phyloP scores from a whole-genome alignment of 2,329 filamentous ascomycete species.

The Stagonosporopsis cucurbitacearum region DNA sequence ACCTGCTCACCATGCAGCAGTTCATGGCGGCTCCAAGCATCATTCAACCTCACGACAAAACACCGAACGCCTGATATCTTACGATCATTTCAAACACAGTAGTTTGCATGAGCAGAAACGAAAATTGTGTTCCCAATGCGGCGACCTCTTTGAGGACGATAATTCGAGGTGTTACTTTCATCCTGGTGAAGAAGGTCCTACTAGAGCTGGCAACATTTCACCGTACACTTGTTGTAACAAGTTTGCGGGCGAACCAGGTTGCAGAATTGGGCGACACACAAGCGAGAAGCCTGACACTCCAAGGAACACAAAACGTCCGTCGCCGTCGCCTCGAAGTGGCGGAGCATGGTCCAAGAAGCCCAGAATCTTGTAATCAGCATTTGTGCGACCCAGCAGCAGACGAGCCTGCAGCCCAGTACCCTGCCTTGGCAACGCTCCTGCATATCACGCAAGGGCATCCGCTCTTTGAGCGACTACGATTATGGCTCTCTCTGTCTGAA shows the following conservation, averaged over 20 bases:
- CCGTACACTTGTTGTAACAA: conserved; percentile 22
- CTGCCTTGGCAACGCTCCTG: conserved; percentile 7
- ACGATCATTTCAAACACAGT: neutral
- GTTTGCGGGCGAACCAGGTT: conserved; percentile 19
- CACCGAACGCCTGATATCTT: neutral
- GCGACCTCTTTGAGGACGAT: conserved; percentile 10
- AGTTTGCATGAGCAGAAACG: neutral
- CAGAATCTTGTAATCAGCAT: conserved; percentile 3
- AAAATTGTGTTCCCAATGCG: conserved; percentile 25
- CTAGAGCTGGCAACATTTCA: neutral
- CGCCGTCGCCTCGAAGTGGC: neutral
- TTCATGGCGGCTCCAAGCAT: neutral
- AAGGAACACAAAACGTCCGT: conserved; percentile 3
- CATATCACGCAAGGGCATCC: conserved; percentile 10
- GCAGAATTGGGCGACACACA: conserved; percentile 19
- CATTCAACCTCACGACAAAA: neutral
- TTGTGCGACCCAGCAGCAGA: conserved; percentile 8
- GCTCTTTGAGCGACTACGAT: neutral
- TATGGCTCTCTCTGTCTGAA: neutral
- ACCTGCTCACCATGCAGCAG: neutral
- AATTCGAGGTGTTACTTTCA: conserved; percentile 26
- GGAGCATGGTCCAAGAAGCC: conserved; percentile 8
- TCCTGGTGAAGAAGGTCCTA: conserved; percentile 11
- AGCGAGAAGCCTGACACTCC: neutral
- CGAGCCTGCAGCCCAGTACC: neutral